These are phyloP conservation scores for Hypericum androsaemum DNA, from an alignment of 345 rosid genomes.

Conservation along the genomic window DNA sequence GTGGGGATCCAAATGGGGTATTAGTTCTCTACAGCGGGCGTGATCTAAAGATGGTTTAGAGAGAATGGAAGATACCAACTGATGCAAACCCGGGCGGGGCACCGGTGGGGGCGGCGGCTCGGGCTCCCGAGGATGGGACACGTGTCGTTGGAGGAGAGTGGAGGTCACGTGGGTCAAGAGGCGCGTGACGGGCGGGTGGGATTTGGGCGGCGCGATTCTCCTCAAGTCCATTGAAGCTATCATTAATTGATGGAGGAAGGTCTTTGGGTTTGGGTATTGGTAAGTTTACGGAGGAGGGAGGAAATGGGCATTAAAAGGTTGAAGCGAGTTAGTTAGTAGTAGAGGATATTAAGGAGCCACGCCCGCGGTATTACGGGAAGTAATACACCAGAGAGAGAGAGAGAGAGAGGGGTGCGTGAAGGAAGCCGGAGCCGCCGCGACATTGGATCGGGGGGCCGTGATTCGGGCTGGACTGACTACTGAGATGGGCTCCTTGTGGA, in stretches of 20 bases:
- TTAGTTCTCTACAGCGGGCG: slow-evolving; percentile 35
- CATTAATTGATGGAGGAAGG: neutral
- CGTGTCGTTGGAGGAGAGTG: slow-evolving; percentile 9
- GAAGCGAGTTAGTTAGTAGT: too few relatives aligned
- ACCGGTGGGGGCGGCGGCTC: slow-evolving; percentile 11
- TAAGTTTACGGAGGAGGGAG: too few relatives aligned
- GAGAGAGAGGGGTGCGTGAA: too few relatives aligned
- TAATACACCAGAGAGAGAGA: too few relatives aligned
- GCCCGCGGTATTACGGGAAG: too few relatives aligned
- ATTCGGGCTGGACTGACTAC: too few relatives aligned
- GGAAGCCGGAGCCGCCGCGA: too few relatives aligned
- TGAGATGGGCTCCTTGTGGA: too few relatives aligned
- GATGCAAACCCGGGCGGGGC: slow-evolving; percentile 23
- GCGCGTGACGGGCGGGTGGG: slow-evolving; percentile 23
- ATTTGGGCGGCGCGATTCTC: slow-evolving; percentile 25
- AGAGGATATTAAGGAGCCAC: too few relatives aligned
- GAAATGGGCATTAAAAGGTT: too few relatives aligned
- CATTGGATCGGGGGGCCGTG: too few relatives aligned
- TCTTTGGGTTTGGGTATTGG: too few relatives aligned
- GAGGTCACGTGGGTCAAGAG: slow-evolving; percentile 31
- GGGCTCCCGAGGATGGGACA: slow-evolving; percentile 13
- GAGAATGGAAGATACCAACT: slow-evolving; percentile 37
- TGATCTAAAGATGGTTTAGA: slow-evolving; percentile 41
- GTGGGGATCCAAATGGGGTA: slow-evolving; percentile 37
- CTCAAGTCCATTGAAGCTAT: slow-evolving; percentile 46